A percentile compares a stretch with the other conserved stretches of the same genome.
These are phyloP conservation scores for Amniculicola lignicola DNA, from an alignment of 495 filamentous ascomycete species.

Conservation along the genomic window DNA sequence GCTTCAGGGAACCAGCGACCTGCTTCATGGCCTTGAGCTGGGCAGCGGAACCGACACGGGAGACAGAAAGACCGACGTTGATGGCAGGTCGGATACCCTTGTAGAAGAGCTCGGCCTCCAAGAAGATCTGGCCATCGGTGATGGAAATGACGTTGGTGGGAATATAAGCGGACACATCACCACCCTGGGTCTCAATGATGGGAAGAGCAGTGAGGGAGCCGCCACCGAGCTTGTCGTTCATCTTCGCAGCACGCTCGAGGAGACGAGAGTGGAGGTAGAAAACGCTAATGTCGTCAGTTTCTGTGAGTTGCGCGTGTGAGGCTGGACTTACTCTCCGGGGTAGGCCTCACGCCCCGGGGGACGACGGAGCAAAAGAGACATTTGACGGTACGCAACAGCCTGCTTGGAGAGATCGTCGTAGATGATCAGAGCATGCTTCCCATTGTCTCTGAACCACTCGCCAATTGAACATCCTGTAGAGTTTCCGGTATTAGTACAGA, in stretches of 20 bases:
- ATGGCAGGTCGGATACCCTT: constrained; percentile 99
- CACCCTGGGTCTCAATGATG: constrained; percentile 99
- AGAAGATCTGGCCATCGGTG: constrained; percentile 99
- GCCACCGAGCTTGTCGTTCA: constrained; percentile 92
- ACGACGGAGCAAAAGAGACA: constrained; percentile 98
- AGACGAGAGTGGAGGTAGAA: constrained; percentile 99
- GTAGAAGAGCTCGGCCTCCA: constrained; percentile 99
- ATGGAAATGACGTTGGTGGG: constrained; percentile 99
- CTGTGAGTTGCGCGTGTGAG: neutral
- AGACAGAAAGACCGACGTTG: constrained; percentile 99
- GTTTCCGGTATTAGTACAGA: no score
- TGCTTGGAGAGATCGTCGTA: constrained; percentile 99
- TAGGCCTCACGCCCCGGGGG: constrained; percentile 99
- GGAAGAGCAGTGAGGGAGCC: constrained; percentile 97
- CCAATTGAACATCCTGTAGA: constrained; percentile 63
- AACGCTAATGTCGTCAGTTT: constrained; percentile 51
- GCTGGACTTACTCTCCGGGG: constrained; percentile 74
- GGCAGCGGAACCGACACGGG: constrained; percentile 98
- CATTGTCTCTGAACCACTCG: constrained; percentile 88
- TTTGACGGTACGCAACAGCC: constrained; percentile 99
- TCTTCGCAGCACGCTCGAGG: constrained; percentile 98
- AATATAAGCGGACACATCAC: constrained; percentile 99
- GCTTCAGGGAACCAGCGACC: constrained; percentile 98
- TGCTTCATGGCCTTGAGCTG: constrained; percentile 99
- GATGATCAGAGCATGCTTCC: constrained; percentile 88